Conservation (phyloP, 2,329 filamentous ascomycete species). For the Didymella arachidicola region DNA sequence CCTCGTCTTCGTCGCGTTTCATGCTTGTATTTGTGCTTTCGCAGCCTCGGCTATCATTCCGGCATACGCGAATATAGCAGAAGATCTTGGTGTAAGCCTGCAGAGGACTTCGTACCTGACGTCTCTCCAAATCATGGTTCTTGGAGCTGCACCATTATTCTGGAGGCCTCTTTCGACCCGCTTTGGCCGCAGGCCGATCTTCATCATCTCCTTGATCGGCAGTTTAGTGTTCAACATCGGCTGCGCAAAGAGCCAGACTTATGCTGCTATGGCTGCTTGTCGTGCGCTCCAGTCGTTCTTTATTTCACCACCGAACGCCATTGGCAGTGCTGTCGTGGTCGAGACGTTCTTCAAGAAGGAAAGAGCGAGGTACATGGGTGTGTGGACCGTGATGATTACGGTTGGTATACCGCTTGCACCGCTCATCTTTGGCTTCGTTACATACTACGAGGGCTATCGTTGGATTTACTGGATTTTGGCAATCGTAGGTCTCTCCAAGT, state of each 20-base stretch:
- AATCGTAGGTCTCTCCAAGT: conserved; percentile 53
- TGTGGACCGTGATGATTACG: conserved; percentile 64
- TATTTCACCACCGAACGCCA: conserved; percentile 62
- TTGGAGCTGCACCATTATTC: conserved; percentile 63
- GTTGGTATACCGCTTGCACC: conserved; percentile 57
- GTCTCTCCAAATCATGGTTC: conserved; percentile 63
- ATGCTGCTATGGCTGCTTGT: conserved; percentile 60
- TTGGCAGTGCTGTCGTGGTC: conserved; percentile 65
- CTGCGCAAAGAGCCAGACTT: conserved; percentile 60
- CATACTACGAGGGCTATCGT: conserved; percentile 60
- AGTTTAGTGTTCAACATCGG: conserved; percentile 62
- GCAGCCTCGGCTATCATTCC: conserved; percentile 63
- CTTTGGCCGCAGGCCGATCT: conserved; percentile 64
- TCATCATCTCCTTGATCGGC: conserved; percentile 59
- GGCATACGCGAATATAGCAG: conserved; percentile 62
- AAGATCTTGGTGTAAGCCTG: conserved; percentile 59
- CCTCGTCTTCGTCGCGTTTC: conserved; percentile 63
- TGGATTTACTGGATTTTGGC: conserved; percentile 68
- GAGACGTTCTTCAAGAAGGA: conserved; percentile 66
- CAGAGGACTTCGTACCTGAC: conserved; percentile 63
- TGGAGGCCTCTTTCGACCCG: conserved; percentile 64
- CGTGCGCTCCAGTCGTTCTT: conserved; percentile 64
- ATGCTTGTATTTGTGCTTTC: conserved; percentile 66
- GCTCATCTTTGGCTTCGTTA: conserved; percentile 57
- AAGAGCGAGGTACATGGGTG: conserved; percentile 63